Base-by-base conservation (phyloP, 495 filamentous ascomycete species). In the Penicillium soppii region DNA sequence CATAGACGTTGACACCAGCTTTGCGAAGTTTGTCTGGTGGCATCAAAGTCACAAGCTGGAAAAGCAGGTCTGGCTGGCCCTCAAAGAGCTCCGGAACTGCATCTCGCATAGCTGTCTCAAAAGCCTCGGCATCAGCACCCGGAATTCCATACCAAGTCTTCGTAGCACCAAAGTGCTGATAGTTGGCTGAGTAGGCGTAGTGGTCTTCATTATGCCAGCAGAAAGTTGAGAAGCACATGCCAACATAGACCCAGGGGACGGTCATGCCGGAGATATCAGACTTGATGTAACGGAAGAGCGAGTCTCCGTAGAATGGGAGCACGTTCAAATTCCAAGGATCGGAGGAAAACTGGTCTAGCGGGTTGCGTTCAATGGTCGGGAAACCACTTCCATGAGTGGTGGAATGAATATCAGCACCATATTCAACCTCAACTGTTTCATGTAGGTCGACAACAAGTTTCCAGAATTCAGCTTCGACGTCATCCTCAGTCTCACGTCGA, bases 71-170 rank as follows among this genome's bases (percentile, higher is more conserved):
- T 6, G 94, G 94, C 59, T 99, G 95, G 2, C 91, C 91, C 69
- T 97, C 94, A 59, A 97, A 97, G 2, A 99, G 78, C 62, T 99
- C 94, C 1, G 94, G 94, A 3, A 97, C 91, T 5, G 92, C 92
- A 62, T 95, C 86, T 29, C 85, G 81, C 94, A 97, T 99, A 0
- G 95, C 94, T 36, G 85, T 80, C 66, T 99, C 94, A 56, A 99
- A 97, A 49, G 90, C 92, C 60, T 91, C 87, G 0, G 92, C 90
- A 67, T 97, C 94, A 5, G 89, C 87, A 32, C 85, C 92, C 4
- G 94, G 95, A 59, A 99, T 96, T 3, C 95, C 95, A 63, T 99
- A 99, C 94, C 94, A 99, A 0, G 94, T 99, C 70, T 99, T 99
- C 0, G 95, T 99, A 1, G 92, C 89, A 30, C 94, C 94, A 63